Base-by-base conservation (phyloP, 495 filamentous ascomycete genomes). In the Filosporella fistucella region DNA sequence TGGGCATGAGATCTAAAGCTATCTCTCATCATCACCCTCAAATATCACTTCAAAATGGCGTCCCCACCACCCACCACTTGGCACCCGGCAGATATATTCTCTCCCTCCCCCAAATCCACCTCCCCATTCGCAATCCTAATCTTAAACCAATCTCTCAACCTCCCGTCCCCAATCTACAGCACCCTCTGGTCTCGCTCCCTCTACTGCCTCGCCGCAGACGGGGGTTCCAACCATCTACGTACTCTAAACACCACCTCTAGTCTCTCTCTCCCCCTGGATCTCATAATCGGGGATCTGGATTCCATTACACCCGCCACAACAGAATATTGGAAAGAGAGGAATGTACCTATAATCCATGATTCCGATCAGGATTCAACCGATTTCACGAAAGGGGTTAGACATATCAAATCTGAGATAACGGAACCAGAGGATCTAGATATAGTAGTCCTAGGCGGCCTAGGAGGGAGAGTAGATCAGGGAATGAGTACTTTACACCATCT, bases 401-500 rank as follows among this genome's bases (percentile, higher is more conserved):
- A 69, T 50, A 58, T 75, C 48, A n/a, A 22, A 32, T 28, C 13
- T 41, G 45, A 20, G 38, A 49, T 37, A 48, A 2, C n/a, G 47
- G 22, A 48, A 29, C 13, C 34, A 42, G 26, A 39, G 14, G 20
- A 14, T 13, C 17, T 25, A n/a, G 66, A 75, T 51, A 70, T 93
- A 38, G 69, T 93, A 24, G 78, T 86, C 22, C 61, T 91, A n/a
- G 91, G 91, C 18, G 84, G 89, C 13, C 74, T 97, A 1, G 88
- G 85, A 17, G 94, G 94, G 2, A 79, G 93, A 22, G 86, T 95
- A 6, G 93, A 98, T 63, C 94, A 97, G 52, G 91, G 82, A 3
- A 75, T 98, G 24, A 89, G 88, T 23, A 84, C 91, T 41, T 72
- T 98, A 34, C 88, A 93, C 58, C 85, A 90, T 57, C 64, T 90